Evolutionary conservation across 176 grass and related monocot genomes (phyloP).

Genomic region (Paspalum notatum): DNA sequence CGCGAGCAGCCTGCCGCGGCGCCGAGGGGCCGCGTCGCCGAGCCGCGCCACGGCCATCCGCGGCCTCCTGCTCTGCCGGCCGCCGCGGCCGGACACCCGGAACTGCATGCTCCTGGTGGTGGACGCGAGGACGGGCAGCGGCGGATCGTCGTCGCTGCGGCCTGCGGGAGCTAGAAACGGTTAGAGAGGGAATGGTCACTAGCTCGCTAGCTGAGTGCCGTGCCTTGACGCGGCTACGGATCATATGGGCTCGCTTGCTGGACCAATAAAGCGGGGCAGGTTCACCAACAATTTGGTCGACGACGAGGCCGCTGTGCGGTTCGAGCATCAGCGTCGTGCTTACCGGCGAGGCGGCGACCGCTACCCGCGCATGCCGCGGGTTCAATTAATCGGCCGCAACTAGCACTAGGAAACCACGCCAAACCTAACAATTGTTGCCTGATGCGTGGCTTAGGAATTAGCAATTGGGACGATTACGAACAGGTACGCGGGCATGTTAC

Average conservation of each 20-base stretch:
- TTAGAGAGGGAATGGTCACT: neutral
- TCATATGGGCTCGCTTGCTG: neutral
- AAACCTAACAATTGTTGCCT: neutral
- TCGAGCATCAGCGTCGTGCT: neutral
- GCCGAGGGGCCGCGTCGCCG: neutral
- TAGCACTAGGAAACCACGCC: neutral
- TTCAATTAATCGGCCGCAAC: neutral
- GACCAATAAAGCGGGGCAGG: neutral
- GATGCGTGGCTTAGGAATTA: neutral
- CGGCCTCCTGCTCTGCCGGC: neutral
- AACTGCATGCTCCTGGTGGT: conserved; percentile 10
- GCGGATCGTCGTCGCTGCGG: neutral
- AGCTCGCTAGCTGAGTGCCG: neutral
- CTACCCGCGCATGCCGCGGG: neutral
- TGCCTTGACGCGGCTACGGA: neutral
- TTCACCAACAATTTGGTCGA: neutral
- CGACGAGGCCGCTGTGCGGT: neutral
- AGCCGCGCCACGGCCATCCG: conserved; percentile 21
- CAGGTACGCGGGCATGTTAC: neutral
- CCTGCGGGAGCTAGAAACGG: neutral
- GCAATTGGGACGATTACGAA: neutral
- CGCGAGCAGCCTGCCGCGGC: neutral
- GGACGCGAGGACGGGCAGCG: neutral
- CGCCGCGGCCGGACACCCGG: conserved; percentile 11
- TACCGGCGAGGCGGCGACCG: neutral